Evolutionary conservation across 176 grass and related monocot genomes (phyloP), one percentile per base, ranked within the genome.

Genomic region (Urochloa ruziziensis): DNA sequence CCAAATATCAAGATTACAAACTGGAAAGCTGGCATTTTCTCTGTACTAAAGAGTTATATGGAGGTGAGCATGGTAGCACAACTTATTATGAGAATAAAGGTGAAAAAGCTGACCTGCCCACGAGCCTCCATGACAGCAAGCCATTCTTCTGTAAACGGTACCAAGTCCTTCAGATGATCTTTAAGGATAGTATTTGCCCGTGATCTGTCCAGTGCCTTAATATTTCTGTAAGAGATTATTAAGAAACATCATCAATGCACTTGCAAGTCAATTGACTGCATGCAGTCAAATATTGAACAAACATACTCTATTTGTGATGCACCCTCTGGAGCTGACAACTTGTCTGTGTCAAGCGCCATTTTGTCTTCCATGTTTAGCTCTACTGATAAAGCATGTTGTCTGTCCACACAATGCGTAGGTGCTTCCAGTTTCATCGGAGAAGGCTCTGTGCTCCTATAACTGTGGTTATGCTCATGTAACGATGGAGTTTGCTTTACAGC

Each of bases 81-180:
- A 72, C 18, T 73, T 57, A 76, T 73, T 57, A 76, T 39, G 28
- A 39, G 39, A 53, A 52, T 67, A 80, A 80, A 67, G 21, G 7
- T 21, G 12, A 17, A 33, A 33, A 64, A 66, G 72, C 80, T 88
- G 54, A 98, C 96, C 93, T 95, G 89, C 44, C 93, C 96, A 70
- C 82, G 88, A 72, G 85, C 62, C 63, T 95, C 96, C 59, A 95
- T 84, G 27, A 79, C 80, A 77, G 91, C 93, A 81, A 98, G 52
- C 92, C 96, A 98, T 83, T 98, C 96, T 85, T 98, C 93, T 27
- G 91, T 85, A 87, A 98, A 98, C 8, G 89, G 93, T 62, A 83
- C 61, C 57, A 93, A 81, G 82, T 89, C 67, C 25, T 81, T 80
- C 19, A 80, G 75, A 86, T 80, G 84, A 62, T 93, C 83, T 83